Evolutionary conservation across 2,329 filamentous ascomycete genomes (phyloP).

Genomic region (Laburnicola sp.): DNA sequence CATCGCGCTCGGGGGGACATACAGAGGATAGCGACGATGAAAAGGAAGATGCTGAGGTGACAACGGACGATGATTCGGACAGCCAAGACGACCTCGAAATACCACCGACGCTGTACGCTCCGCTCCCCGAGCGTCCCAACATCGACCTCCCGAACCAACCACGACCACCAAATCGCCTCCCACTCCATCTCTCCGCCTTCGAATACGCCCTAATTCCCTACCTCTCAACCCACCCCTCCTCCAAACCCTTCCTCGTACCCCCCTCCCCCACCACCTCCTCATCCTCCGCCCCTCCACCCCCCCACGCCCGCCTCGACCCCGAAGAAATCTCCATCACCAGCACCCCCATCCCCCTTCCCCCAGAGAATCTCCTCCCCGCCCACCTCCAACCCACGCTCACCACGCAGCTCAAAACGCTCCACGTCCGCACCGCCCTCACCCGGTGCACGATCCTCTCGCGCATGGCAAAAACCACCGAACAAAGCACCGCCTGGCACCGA

Average conservation of each 20-base stretch:
- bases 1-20: not conserved
- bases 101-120: too few species aligned
- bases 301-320: not conserved
- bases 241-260: not conserved
- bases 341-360: too few species aligned
- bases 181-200: constrained; percentile 11
- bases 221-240: not conserved
- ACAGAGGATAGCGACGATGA: too few species aligned
- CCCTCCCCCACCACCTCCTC: not conserved
- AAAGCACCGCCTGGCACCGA: not conserved
- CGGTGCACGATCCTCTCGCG: constrained; percentile 20
- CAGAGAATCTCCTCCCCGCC: too few species aligned
- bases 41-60: too few species aligned
- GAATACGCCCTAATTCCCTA: constrained; percentile 14
- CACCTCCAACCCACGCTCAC: not conserved
- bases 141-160: not conserved
- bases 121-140: not conserved
- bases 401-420: constrained; percentile 1
- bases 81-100: too few species aligned
- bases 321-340: too few species aligned
- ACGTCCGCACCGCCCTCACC: constrained; percentile 15
- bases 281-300: not conserved
- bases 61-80: too few species aligned
- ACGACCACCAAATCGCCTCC: not conserved
- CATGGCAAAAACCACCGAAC: constrained; percentile 3